Conservation (phyloP, 371 early-diverging fungal genomes). For the Actinomortierella wolfii region DNA sequence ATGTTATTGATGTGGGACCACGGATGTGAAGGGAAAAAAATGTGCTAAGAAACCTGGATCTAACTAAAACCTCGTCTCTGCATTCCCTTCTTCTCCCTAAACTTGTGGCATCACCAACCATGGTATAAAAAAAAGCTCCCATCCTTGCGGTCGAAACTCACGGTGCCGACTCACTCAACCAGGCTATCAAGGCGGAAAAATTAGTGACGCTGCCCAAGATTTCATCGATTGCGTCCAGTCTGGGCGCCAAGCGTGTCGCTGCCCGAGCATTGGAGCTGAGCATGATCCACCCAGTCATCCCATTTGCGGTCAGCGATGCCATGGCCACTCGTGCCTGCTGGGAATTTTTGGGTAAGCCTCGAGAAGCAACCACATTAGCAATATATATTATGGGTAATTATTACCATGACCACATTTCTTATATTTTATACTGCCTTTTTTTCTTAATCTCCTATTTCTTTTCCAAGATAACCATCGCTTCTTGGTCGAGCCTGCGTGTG, state of each 20-base stretch:
- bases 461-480: slow-evolving; percentile 54
- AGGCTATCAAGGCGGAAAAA: slow-evolving; percentile 64
- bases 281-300: slow-evolving; percentile 61
- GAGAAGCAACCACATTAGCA: neutral
- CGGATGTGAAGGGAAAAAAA: no score
- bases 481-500: slow-evolving; percentile 65
- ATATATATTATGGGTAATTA: neutral
- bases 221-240: slow-evolving; percentile 58
- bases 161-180: slow-evolving; percentile 74
- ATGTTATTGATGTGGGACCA: no score
- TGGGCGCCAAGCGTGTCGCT: slow-evolving; percentile 57
- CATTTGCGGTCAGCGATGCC: slow-evolving; percentile 65
- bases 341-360: slow-evolving; percentile 56
- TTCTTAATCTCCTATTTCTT: neutral
- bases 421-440: neutral
- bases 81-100: neutral
- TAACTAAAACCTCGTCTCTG: neutral
- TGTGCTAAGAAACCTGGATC: slow-evolving; percentile 12
- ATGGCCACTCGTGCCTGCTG: slow-evolving; percentile 63
- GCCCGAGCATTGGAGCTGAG: slow-evolving; percentile 62
- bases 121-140: slow-evolving; percentile 50
- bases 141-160: slow-evolving; percentile 77
- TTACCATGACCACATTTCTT: neutral
- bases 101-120: no score
- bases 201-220: slow-evolving; percentile 57